These are phyloP conservation scores for Gossypium davidsonii DNA, from an alignment of 441 rosid genomes.

Conservation along the genomic window DNA sequence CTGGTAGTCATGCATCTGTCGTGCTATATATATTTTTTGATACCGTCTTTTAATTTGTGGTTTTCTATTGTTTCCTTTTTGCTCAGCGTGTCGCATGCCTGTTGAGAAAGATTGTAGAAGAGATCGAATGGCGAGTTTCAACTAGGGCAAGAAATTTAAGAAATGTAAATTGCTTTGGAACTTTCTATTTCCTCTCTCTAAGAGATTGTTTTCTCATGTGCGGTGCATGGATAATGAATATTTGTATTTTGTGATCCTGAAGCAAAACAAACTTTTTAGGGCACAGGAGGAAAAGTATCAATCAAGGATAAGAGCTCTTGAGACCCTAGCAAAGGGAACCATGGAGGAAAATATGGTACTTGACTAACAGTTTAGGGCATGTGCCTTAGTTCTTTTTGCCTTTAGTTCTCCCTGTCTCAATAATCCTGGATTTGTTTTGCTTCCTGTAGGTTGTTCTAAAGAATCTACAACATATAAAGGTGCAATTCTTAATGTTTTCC, in stretches of 20 bases:
- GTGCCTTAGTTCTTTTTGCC: constrained; percentile 8
- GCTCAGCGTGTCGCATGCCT: constrained; percentile 49
- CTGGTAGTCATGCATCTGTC: background rate
- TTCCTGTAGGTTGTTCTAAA: constrained; percentile 49
- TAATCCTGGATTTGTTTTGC: constrained; percentile 14
- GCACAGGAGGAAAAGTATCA: constrained; percentile 87
- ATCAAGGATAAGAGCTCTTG: constrained; percentile 69
- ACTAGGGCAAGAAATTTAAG: constrained; percentile 65
- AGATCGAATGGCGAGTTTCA: constrained; percentile 71
- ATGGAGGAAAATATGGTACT: constrained; percentile 73
- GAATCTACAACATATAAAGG: constrained; percentile 70
- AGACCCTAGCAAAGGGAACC: constrained; percentile 74
- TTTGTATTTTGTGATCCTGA: constrained; percentile 27
- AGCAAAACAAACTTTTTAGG: constrained; percentile 81
- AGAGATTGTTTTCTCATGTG: constrained; percentile 9
- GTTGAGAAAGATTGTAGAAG: constrained; percentile 58
- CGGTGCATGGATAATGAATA: constrained; percentile 19
- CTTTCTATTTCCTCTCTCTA: constrained; percentile 15
- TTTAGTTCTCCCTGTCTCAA: constrained; percentile 5
- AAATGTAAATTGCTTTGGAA: constrained; percentile 44
- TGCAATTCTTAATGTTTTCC: constrained; percentile 19
- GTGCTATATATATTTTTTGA: constrained; percentile 7
- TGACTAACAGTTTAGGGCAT: constrained; percentile 12
- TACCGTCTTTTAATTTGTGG: constrained; percentile 14
- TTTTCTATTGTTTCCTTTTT: constrained; percentile 17